These are phyloP conservation scores for Avena sativa DNA, from an alignment of 176 grass and related monocot species.

Conservation along the genomic window DNA sequence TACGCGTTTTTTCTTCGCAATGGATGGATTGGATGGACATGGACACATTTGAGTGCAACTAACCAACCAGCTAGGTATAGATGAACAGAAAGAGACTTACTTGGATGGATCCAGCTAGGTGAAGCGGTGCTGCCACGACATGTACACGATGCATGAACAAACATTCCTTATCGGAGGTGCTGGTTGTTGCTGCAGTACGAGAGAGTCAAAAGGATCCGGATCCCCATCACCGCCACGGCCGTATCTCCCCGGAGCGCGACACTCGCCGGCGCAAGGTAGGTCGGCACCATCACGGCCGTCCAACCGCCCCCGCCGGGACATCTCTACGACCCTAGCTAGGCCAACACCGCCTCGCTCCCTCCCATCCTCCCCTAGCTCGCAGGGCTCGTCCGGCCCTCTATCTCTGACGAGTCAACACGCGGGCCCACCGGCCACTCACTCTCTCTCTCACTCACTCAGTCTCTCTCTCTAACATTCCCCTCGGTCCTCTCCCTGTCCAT, in stretches of 20 bases:
- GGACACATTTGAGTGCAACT: too few species aligned
- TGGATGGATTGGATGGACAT: too few species aligned
- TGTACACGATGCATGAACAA: not conserved
- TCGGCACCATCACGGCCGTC: constrained; percentile 66
- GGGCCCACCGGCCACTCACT: constrained; percentile 37
- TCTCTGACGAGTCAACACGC: constrained; percentile 53
- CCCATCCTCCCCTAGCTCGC: constrained; percentile 17
- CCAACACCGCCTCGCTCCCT: too few species aligned
- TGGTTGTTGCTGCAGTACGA: not conserved
- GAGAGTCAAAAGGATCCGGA: constrained; percentile 41
- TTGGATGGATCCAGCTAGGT: not conserved
- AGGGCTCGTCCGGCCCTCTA: constrained; percentile 33
- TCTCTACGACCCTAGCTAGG: constrained; percentile 28
- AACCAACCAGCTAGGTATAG: not conserved
- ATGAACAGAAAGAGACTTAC: not conserved
- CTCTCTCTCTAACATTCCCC: not conserved
- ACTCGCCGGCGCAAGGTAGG: constrained; percentile 29
- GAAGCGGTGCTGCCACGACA: not conserved
- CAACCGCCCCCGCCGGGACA: not conserved
- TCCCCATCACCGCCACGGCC: constrained; percentile 35
- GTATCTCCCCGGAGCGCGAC: constrained; percentile 40
- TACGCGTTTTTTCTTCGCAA: too few species aligned
- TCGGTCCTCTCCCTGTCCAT: not conserved
- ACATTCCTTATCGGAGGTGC: not conserved
- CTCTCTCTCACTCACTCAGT: not conserved